Base-by-base conservation (phyloP, 345 rosid genomes). In the Ceriops tagal region DNA sequence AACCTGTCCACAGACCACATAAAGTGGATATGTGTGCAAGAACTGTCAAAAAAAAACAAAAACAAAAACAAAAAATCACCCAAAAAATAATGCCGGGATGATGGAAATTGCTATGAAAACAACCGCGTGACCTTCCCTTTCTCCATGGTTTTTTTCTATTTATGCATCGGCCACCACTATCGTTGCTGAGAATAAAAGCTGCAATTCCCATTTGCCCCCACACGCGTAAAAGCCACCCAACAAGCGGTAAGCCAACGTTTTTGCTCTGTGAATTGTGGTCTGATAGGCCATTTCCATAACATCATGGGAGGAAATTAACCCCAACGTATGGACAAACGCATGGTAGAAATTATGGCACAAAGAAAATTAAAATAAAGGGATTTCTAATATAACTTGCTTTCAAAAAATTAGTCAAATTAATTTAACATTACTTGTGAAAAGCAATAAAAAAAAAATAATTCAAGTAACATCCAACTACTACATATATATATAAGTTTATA, bases 121-220 rank as follows among this genome's bases (percentile, higher is more conserved):
- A 73, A 56, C 71, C 72, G 62, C 77, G 71, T 78, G 75, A 13
- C 56, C 16, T 58, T 52, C 69, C 68, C 20, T 20, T 35, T 21
- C 24, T 16, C 28, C 57, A 21, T 34, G n/a, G 26, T 24, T 18
- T 53, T 10, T 57, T 15, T 1, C 22, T 43, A 16, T 13, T 20
- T 61, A 26, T 32, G 63, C 73, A 56, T 62, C 78, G 66, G 77
- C 81, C 71, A 49, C 80, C 73, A 60, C 80, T 73, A 77, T 77
- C 79, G 79, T 81, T 79, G 71, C 66, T 70, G 4, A 58, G 32
- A 75, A 81, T 77, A 75, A 75, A 81, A 77, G 60, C 0, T 24
- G 26, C 87, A 82, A 79, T 77, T 66, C 66, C 67, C 74, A 35
- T 62, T 43, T 5, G 66, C 53, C 80, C 77, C 78, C 83, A 69